Evolutionary conservation across 495 filamentous ascomycete species (phyloP).

Genomic region (Letharia lupina): DNA sequence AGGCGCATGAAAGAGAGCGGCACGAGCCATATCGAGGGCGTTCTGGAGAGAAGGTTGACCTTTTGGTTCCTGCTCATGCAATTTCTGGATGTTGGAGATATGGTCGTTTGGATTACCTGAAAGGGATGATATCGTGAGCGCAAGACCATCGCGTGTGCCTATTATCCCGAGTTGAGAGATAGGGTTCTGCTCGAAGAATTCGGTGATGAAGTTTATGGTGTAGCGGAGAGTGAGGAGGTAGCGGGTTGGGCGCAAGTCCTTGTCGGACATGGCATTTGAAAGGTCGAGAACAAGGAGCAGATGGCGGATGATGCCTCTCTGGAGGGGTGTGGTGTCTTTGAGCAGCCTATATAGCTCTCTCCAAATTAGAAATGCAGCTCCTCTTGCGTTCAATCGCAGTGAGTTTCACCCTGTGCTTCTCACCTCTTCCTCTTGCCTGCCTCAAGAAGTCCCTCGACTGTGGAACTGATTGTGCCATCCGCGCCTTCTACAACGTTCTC

Average conservation of each 20-base stretch:
- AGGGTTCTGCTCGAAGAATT: conserved; percentile 99
- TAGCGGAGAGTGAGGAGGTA: conserved; percentile 76
- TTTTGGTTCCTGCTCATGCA: conserved; percentile 70
- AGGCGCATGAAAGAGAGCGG: conserved; percentile 80
- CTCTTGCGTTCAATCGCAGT: not conserved
- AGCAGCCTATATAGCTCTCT: conserved; percentile 49
- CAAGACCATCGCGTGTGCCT: conserved; percentile 85
- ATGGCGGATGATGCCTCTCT: conserved; percentile 94
- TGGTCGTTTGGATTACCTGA: conserved; percentile 87
- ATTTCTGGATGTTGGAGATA: conserved; percentile 61
- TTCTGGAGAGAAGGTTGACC: conserved; percentile 90
- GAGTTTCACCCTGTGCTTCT: conserved; percentile 16
- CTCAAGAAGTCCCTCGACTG: conserved; percentile 60
- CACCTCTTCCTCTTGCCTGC: conserved; percentile 70
- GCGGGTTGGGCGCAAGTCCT: conserved; percentile 81
- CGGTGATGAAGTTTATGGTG: conserved; percentile 77
- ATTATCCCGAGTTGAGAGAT: conserved; percentile 90
- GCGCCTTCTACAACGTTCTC: conserved; percentile 62
- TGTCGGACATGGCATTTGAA: conserved; percentile 87
- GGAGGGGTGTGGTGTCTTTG: conserved; percentile 86
- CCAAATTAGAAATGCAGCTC: conserved; percentile 3
- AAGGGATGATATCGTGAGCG: conserved; percentile 76
- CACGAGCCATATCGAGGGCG: conserved; percentile 87
- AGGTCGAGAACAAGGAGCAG: conserved; percentile 88
- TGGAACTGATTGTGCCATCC: conserved; percentile 63